These are phyloP conservation scores for Solanum aculeatissimum DNA, from an alignment of 305 asterid species.

Conservation along the genomic window DNA sequence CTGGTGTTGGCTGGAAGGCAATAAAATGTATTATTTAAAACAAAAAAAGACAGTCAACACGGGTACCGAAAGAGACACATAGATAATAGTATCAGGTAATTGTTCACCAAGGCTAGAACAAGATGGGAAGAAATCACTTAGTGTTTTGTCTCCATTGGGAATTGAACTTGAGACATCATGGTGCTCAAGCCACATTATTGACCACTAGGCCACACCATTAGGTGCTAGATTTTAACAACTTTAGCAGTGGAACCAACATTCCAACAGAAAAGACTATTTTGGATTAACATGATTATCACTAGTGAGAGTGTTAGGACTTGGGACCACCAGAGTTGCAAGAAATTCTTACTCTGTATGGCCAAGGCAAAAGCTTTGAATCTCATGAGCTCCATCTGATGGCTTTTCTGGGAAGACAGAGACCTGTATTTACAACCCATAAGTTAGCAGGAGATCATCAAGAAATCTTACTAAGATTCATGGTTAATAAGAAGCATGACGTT, in stretches of 20 bases:
- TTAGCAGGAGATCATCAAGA: conserved; percentile 1
- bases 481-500: conserved; percentile 10
- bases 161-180: too few relatives aligned
- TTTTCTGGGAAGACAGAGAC: conserved; percentile 68
- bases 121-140: too few relatives aligned
- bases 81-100: too few relatives aligned
- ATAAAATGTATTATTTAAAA: background rate
- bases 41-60: background rate
- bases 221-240: background rate
- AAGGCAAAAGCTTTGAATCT: conserved; percentile 85
- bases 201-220: too few relatives aligned
- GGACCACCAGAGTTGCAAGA: background rate
- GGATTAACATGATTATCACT: background rate
- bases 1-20: background rate
- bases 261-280: background rate
- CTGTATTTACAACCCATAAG: conserved; percentile 29
- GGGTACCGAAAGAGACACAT: background rate
- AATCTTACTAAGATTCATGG: background rate
- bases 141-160: too few relatives aligned
- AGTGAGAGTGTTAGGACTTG: background rate
- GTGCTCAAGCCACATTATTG: too few relatives aligned
- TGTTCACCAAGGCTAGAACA: too few relatives aligned
- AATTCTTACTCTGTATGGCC: conserved; percentile 87
- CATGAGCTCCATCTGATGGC: conserved; percentile 73
- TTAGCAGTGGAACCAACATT: background rate